A percentile compares a stretch with the other conserved stretches of the same genome.
Conservation (phyloP, 1,284 basidiomycete species). For the Gomphus bonarii region DNA sequence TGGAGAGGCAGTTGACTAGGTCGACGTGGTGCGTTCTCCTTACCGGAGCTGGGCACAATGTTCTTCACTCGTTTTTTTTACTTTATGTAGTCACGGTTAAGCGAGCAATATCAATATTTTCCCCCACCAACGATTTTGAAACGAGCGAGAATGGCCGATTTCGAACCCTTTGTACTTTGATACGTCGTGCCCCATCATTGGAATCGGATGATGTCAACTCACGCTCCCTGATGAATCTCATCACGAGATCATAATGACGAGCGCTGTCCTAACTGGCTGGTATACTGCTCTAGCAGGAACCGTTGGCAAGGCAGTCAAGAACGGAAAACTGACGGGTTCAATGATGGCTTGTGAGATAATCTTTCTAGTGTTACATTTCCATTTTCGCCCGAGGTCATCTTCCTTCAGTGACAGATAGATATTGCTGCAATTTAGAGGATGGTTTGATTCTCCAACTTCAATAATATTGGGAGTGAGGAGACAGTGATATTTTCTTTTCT, state of each 20-base stretch:
- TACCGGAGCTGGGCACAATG: slow-evolving; percentile 11
- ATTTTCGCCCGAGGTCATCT: too few relatives aligned
- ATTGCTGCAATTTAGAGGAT: too few relatives aligned
- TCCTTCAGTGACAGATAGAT: too few relatives aligned
- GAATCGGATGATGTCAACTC: slow-evolving; percentile 9
- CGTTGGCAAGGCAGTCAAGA: slow-evolving; percentile 3
- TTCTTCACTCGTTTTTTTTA: background rate
- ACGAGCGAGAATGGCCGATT: background rate
- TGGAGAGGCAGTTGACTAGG: background rate
- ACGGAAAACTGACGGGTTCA: slow-evolving; percentile 11
- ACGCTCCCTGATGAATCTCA: background rate
- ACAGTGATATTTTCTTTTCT: too few relatives aligned
- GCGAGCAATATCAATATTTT: background rate
- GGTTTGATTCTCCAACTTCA: too few relatives aligned
- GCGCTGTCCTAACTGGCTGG: background rate
- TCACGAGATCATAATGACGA: background rate
- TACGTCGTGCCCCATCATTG: background rate
- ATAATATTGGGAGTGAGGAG: too few relatives aligned
- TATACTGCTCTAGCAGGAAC: slow-evolving; percentile 10
- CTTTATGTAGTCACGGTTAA: background rate
- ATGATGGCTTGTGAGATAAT: background rate
- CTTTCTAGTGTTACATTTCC: too few relatives aligned
- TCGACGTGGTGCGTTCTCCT: slow-evolving; percentile 12
- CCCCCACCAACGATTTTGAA: too few relatives aligned
- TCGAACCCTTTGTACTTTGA: background rate